Conservation (phyloP, 441 rosid species). For the Populus tomentosa region DNA sequence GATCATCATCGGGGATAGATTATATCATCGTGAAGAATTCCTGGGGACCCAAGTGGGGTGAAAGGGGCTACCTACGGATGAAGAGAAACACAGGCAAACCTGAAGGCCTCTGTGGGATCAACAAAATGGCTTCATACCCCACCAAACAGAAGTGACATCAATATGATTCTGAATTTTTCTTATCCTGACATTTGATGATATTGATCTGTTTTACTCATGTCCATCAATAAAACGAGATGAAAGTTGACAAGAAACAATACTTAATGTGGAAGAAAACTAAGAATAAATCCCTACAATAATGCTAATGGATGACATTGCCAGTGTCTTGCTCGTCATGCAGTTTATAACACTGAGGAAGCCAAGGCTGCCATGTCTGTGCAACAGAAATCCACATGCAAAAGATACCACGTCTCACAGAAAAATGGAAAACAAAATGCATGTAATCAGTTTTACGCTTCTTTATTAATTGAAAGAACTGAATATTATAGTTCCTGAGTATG, state of each 20-base stretch:
- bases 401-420: neutral
- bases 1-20: conserved; percentile 49
- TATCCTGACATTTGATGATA: neutral
- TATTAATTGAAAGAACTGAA: conserved; percentile 1
- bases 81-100: conserved; percentile 67
- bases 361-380: neutral
- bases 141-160: conserved; percentile 31
- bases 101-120: conserved; percentile 73
- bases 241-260: neutral
- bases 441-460: conserved; percentile 2
- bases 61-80: conserved; percentile 69
- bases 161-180: neutral
- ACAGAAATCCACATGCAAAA: neutral
- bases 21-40: conserved; percentile 76
- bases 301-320: too few species aligned
- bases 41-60: conserved; percentile 79
- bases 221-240: conserved; percentile 3
- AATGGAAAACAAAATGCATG: neutral
- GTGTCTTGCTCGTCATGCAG: neutral
- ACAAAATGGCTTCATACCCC: conserved; percentile 80
- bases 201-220: neutral
- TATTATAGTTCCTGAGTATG: neutral
- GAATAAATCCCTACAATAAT: too few species aligned
- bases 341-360: neutral
- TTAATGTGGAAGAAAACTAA: too few species aligned